A percentile compares a stretch with the other conserved stretches of the same genome.
phyloP scores from a whole-genome alignment of 1,284 basidiomycete genomes.

The Gomphus bonarii region DNA sequence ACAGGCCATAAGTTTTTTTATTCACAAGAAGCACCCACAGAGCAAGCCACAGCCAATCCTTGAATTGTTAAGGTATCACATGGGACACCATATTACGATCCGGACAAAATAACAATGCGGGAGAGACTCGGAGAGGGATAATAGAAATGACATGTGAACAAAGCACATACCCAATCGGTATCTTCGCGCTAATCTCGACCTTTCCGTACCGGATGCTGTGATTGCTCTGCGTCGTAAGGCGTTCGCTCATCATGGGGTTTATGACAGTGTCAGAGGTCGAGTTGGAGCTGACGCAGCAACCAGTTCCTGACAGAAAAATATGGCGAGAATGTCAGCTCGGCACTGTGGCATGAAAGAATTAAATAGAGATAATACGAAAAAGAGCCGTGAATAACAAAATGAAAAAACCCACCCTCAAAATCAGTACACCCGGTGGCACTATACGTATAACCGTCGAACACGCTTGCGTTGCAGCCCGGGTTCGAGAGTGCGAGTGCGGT shows the following conservation, averaged over 20 bases:
- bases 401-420: conserved; percentile 2
- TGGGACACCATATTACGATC: too few relatives aligned
- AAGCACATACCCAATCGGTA: conserved; percentile 24
- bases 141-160: too few relatives aligned
- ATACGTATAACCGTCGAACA: conserved; percentile 28
- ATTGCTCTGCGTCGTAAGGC: conserved; percentile 24
- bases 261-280: conserved; percentile 26
- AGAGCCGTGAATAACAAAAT: too few relatives aligned
- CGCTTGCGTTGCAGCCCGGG: conserved; percentile 20
- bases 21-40: too few relatives aligned
- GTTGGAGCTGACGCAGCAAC: conserved; percentile 28
- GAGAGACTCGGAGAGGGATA: too few relatives aligned
- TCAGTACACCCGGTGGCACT: conserved; percentile 25
- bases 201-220: conserved; percentile 37
- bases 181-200: conserved; percentile 30
- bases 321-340: neutral
- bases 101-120: neutral
- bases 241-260: conserved; percentile 29
- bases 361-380: neutral
- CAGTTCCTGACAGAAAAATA: neutral
- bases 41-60: too few relatives aligned
- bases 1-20: too few relatives aligned
- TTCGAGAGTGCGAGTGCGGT: conserved; percentile 28
- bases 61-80: too few relatives aligned
- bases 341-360: too few relatives aligned